Evolutionary conservation across 2,329 filamentous ascomycete species (phyloP).

Genomic region (Aspergillus sp.): DNA sequence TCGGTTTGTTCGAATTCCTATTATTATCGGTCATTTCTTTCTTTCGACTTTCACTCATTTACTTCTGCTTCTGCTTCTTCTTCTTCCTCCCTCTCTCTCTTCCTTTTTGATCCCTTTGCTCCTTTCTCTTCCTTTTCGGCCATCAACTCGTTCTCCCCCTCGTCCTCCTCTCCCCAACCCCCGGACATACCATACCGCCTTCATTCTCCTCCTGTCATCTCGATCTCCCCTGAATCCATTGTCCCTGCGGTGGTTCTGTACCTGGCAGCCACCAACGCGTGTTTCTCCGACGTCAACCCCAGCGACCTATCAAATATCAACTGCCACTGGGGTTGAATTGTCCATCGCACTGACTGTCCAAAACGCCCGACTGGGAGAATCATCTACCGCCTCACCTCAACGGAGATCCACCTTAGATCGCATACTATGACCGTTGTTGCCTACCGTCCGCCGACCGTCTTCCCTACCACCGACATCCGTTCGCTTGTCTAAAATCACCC

Average conservation of each 20-base stretch:
- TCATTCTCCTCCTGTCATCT: background rate
- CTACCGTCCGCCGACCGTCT: constrained; percentile 13
- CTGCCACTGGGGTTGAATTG: constrained; percentile 11
- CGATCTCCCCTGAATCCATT: constrained; percentile 17
- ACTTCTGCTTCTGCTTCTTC: constrained; percentile 2
- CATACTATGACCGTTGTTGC: constrained; percentile 28
- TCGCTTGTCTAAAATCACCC: constrained; percentile 20
- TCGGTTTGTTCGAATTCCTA: constrained; percentile 10
- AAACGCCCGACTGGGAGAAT: constrained; percentile 16
- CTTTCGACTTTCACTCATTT: constrained; percentile 7
- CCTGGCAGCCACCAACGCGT: constrained; percentile 24
- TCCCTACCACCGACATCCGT: constrained; percentile 21
- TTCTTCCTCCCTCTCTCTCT: no score
- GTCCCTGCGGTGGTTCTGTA: constrained; percentile 15
- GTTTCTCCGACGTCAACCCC: constrained; percentile 20
- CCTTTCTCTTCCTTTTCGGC: background rate
- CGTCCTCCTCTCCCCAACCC: constrained; percentile 2
- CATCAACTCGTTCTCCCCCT: background rate
- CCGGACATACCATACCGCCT: constrained; percentile 3
- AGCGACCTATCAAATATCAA: constrained; percentile 16
- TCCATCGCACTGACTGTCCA: constrained; percentile 11
- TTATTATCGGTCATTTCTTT: constrained; percentile 6
- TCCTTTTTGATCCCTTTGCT: constrained; percentile 1
- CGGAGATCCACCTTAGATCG: constrained; percentile 16
- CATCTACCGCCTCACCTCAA: constrained; percentile 12